Evolutionary conservation across 768 basidiomycete species (phyloP).

Genomic region (Hydnum rufescens): DNA sequence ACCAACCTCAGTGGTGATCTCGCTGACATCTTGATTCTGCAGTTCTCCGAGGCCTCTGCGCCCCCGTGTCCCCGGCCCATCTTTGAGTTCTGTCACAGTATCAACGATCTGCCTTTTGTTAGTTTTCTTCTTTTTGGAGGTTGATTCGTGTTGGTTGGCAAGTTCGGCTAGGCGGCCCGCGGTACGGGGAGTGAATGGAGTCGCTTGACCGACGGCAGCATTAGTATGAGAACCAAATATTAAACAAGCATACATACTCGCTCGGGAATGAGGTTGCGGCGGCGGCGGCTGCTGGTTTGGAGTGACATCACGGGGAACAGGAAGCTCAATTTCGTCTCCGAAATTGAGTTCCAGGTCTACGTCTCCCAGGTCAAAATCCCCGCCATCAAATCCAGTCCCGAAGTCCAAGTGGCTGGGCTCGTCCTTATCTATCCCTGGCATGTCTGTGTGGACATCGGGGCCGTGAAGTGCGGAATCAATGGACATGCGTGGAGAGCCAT

Average conservation of each 20-base stretch:
- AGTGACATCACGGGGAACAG: slow-evolving; percentile 27
- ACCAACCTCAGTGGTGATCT: slow-evolving; percentile 42
- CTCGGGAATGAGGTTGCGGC: slow-evolving; percentile 49
- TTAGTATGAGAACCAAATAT: slow-evolving; percentile 5
- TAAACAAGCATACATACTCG: slow-evolving; percentile 30
- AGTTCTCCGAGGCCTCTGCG: slow-evolving; percentile 38
- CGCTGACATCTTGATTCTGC: slow-evolving; percentile 36
- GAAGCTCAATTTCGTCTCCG: slow-evolving; percentile 13
- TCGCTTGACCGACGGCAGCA: neutral
- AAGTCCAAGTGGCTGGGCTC: slow-evolving; percentile 34
- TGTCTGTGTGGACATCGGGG: slow-evolving; percentile 28
- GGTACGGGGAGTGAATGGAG: slow-evolving; percentile 24
- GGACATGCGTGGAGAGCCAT: slow-evolving; percentile 29
- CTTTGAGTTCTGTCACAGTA: slow-evolving; percentile 64
- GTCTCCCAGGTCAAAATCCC: slow-evolving; percentile 4
- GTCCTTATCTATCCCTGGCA: slow-evolving; percentile 28
- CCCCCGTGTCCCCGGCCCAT: slow-evolving; percentile 36
- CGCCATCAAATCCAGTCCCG: slow-evolving; percentile 47
- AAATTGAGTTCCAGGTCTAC: slow-evolving; percentile 5
- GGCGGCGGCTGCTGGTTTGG: too few species aligned
- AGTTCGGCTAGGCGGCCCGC: slow-evolving; percentile 18
- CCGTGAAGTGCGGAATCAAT: slow-evolving; percentile 43
- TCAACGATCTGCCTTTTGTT: slow-evolving; percentile 85
- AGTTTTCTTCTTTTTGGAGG: slow-evolving; percentile 30
- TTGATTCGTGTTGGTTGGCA: slow-evolving; percentile 22